phyloP scores from a whole-genome alignment of 495 filamentous ascomycete species.

The Melanomma pulvis-pyrius region DNA sequence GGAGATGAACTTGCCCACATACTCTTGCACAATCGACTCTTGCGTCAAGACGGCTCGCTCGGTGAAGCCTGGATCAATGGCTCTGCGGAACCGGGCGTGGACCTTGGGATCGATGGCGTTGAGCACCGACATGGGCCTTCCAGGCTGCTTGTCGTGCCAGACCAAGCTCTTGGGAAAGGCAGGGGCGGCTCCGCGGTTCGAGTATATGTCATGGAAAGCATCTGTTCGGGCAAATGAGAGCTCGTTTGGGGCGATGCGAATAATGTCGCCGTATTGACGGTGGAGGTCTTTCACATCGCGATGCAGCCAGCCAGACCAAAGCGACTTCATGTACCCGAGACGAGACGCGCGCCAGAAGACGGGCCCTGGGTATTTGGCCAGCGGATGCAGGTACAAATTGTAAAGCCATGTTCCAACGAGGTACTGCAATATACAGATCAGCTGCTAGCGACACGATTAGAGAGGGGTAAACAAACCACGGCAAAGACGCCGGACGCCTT shows the following conservation, averaged over 20 bases:
- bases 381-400: constrained; percentile 29
- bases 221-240: constrained; percentile 37
- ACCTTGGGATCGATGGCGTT: constrained; percentile 29
- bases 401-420: too few species aligned
- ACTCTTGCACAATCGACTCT: not conserved
- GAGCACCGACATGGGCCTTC: constrained; percentile 22
- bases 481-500: too few species aligned
- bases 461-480: too few species aligned
- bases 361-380: constrained; percentile 23
- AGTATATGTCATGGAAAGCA: constrained; percentile 43
- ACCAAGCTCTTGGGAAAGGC: constrained; percentile 36
- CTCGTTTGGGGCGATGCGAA: constrained; percentile 40
- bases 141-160: constrained; percentile 10
- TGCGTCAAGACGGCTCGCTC: constrained; percentile 29
- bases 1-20: not conserved
- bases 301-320: constrained; percentile 19
- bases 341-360: constrained; percentile 16
- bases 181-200: constrained; percentile 3
- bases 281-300: constrained; percentile 35
- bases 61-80: constrained; percentile 37
- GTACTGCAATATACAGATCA: too few species aligned
- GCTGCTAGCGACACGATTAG: too few species aligned
- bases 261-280: constrained; percentile 37
- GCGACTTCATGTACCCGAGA: constrained; percentile 16
- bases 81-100: constrained; percentile 35